Percentiles rank a stretch among this genome's conserved stretches.
Evolutionary conservation across 441 rosid species (phyloP).

Genomic region (Gossypium davidsonii): DNA sequence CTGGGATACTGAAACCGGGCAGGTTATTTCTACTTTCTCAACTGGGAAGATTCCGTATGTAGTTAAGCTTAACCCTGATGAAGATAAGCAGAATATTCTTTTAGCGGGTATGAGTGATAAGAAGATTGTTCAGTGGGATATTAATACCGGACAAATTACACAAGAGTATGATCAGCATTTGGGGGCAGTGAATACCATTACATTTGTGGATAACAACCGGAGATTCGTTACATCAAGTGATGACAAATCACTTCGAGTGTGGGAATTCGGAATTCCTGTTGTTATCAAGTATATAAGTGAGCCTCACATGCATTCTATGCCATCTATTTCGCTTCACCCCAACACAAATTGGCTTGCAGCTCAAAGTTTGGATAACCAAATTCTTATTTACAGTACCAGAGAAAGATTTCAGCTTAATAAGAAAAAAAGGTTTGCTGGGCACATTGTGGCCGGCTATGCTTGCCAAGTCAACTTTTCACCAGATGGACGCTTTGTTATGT

Average conservation of each 20-base stretch:
- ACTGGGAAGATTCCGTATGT: conserved; percentile 94
- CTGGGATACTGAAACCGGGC: conserved; percentile 98
- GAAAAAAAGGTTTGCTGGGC: conserved; percentile 96
- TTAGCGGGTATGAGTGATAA: conserved; percentile 99
- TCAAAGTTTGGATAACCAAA: conserved; percentile 97
- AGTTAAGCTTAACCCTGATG: conserved; percentile 90
- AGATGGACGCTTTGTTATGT: conserved; percentile 98
- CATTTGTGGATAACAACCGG: conserved; percentile 93
- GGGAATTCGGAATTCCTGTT: conserved; percentile 99
- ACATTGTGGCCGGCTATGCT: conserved; percentile 89
- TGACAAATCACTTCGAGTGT: conserved; percentile 96
- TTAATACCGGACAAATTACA: conserved; percentile 79
- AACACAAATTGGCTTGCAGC: conserved; percentile 95
- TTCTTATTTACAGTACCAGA: conserved; percentile 81
- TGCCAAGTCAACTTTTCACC: conserved; percentile 99
- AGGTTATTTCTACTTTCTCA: conserved; percentile 84
- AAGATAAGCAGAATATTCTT: conserved; percentile 89
- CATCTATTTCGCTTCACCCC: conserved; percentile 85
- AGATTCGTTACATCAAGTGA: conserved; percentile 97
- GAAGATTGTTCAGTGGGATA: conserved; percentile 99
- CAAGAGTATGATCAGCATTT: conserved; percentile 98
- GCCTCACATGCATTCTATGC: conserved; percentile 99
- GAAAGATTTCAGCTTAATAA: conserved; percentile 97
- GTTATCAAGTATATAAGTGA: conserved; percentile 98
- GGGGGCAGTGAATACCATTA: conserved; percentile 96